Evolutionary conservation across 805 yeast species (phyloP), one percentile per base, ranked within the genome.

Genomic region (Sugiyamaella chiloensis): DNA sequence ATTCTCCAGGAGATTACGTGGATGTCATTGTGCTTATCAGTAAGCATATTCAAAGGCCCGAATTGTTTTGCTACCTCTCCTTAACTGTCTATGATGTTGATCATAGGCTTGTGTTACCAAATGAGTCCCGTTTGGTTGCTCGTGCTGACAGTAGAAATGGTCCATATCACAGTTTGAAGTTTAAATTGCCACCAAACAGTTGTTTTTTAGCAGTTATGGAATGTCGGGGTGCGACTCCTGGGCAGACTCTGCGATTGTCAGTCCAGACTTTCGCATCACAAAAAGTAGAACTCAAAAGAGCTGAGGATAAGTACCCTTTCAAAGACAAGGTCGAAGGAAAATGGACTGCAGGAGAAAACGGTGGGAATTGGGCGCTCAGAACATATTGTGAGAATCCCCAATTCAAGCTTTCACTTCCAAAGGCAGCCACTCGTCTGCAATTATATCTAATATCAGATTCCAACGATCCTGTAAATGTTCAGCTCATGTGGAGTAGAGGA

Each of bases 361-460:
- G 86, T 2, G 87, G 88, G 0, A 76, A 71, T 54, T 77, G 80
- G 78, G 50, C 73, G 0, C 49, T 66, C 20, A 65, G 73, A 5
- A 61, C 74, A 0, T 83, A 71, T 54, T 57, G 75, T 17, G 57
- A 66, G 7, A 83, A 83, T 52, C 87, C 87, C 0, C 86, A 80
- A 52, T 80, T 67, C 50, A 64, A 60, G 24, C 32, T 74, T 42
- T 58, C 40, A 52, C 55, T 50, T n/a, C 9, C 36, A 8, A 40
- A 40, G 21, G 35, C 40, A 5, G 26, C 31, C n/a, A 12, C 8
- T 6, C 17, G 41, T 14, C n/a, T 29, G 17, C 27, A 30, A 20
- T 12, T 67, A 24, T 55, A 69, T 12, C 56, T 65, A 24, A 42
- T 62, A 2, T 52, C 60, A 1, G 52, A 55, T 12, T 39, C 52